These are phyloP conservation scores for Syzygium aqueum DNA, from an alignment of 345 rosid species.

Conservation along the genomic window DNA sequence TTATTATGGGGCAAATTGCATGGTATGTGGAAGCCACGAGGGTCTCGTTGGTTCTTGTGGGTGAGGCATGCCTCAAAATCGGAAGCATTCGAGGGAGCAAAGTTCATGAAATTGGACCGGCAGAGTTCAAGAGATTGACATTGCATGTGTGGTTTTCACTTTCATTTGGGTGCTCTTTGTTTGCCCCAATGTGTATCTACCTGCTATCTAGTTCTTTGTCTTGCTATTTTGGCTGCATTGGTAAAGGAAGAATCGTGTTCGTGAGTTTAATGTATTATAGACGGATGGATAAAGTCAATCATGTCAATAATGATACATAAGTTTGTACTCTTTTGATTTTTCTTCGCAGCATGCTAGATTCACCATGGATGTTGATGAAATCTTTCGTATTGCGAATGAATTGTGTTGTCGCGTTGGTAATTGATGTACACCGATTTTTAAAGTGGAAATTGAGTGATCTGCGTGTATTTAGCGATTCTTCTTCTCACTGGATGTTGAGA, in stretches of 20 bases:
- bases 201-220: neutral
- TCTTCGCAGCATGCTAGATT: neutral
- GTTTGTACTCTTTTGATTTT: neutral
- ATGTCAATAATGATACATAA: neutral
- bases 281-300: neutral
- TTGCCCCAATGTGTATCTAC: neutral
- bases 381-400: neutral
- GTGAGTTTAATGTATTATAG: neutral
- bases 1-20: neutral
- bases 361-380: too few species aligned
- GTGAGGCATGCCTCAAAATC: neutral
- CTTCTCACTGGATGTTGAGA: neutral
- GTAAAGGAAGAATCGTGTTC: neutral
- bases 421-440: neutral
- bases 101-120: neutral
- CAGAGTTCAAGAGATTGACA: neutral
- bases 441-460: neutral
- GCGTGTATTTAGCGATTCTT: neutral
- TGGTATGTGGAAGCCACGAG: neutral
- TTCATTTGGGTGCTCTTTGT: neutral
- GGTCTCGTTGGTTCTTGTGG: neutral
- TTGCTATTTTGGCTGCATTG: neutral
- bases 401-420: neutral
- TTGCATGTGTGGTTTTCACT: neutral
- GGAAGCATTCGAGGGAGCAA: neutral